Base-by-base conservation (phyloP, 2,329 filamentous ascomycete genomes). In the Colletotrichum simmondsii region DNA sequence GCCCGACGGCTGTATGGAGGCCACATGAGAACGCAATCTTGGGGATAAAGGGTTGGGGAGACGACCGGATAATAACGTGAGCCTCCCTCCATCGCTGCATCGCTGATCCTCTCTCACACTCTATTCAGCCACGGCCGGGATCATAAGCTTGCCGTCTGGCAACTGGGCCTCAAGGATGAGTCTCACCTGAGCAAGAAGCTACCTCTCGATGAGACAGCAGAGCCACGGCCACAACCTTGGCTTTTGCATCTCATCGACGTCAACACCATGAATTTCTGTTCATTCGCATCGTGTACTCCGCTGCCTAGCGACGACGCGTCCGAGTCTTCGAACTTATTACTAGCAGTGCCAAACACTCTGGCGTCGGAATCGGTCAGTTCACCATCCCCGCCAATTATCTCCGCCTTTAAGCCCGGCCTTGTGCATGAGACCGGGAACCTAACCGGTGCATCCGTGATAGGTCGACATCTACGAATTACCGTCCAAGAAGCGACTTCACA, bases 181-280 rank as follows among this genome's bases (percentile, higher is more conserved):
- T 81, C 86, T 26, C 81, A 85, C 19, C 85, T 98, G 75, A 93
- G 92, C 77, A 92, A 87, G 42, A 85, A 85, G 10, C 85, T 97
- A 14, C 96, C 96, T 0, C 88, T 96, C 37, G 94, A 97, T 74
- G 83, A 84, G 59, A 84, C 80, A 2, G 81, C 80, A 32, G 83
- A 81, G 58, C 81, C 81, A 62, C 88, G 84, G 75, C 89, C 88
- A 22, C 88, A 92, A 77, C 97, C 97, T 35, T 97, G 94, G 95
- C 85, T 98, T n/a, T 82, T 98, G 26, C 90, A 98, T 81, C 89
- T 94, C 4, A 85, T 99, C 5, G 87, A 93, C 5, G 95, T 98
- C 56, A 98, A 98, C 79, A 95, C 96, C 1, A 90, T 98, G 84
- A 99, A 98, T 80, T 99, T 98, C 80, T 99, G 97, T 80, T 89